A percentile compares a stretch with the other conserved stretches of the same genome.
Conservation (phyloP, 306 rosid genomes). For the Fragaria nilgerrensis region DNA sequence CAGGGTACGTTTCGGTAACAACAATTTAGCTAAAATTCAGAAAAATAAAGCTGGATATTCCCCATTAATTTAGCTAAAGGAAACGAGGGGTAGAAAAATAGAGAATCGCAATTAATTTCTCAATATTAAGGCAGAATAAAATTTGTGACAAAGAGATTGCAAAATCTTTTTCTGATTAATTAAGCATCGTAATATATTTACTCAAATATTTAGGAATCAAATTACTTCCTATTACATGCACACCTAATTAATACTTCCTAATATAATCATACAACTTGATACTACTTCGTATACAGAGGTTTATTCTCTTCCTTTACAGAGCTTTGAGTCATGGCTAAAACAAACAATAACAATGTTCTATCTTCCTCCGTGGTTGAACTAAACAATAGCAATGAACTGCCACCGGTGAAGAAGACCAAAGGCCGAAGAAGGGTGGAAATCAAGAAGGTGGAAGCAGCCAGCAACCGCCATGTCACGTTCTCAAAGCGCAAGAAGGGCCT, state of each 20-base stretch:
- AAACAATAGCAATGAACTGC: neutral
- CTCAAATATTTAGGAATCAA: neutral
- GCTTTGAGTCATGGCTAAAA: neutral
- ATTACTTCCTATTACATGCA: neutral
- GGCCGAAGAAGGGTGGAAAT: constrained; percentile 21
- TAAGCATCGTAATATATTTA: neutral
- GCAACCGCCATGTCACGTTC: constrained; percentile 26
- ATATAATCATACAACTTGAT: neutral
- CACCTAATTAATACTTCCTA: neutral
- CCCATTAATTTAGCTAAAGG: no score
- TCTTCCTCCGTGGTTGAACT: neutral
- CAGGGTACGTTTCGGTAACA: no score
- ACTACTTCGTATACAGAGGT: neutral
- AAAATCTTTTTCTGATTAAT: neutral
- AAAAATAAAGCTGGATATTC: no score
- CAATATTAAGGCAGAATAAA: neutral
- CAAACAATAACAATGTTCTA: neutral
- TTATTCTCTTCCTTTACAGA: neutral
- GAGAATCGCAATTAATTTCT: neutral
- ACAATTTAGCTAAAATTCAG: no score
- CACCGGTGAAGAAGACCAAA: constrained; percentile 2
- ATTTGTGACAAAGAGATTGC: neutral
- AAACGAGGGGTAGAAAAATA: no score
- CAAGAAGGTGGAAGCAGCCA: constrained; percentile 19
- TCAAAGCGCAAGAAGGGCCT: constrained; percentile 29